Evolutionary conservation across 1,139 yeast genomes (phyloP).

Genomic region (Fermentozyma sake): DNA sequence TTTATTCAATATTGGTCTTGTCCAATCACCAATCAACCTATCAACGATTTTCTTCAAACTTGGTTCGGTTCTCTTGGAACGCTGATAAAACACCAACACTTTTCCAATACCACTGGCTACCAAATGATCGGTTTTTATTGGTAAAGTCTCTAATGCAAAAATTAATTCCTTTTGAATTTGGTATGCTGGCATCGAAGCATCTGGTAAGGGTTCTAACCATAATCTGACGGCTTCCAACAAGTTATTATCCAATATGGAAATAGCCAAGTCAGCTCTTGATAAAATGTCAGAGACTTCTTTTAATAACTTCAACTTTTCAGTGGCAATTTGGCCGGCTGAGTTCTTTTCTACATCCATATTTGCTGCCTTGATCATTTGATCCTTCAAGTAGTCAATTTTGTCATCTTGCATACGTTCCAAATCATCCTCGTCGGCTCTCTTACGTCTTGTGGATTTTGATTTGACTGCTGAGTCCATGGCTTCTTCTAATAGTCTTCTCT

Average conservation of each 20-base stretch:
- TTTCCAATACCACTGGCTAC: conserved; percentile 94
- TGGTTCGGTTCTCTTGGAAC: conserved; percentile 86
- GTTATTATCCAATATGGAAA: conserved; percentile 90
- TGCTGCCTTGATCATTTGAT: conserved; percentile 92
- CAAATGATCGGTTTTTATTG: conserved; percentile 92
- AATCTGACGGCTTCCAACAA: conserved; percentile 87
- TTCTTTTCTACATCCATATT: conserved; percentile 84
- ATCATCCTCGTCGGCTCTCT: conserved; percentile 82
- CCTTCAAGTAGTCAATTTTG: conserved; percentile 72
- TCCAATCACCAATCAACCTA: conserved; percentile 92
- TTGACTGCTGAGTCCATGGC: conserved; percentile 74
- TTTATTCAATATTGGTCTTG: conserved; percentile 94
- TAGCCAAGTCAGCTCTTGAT: conserved; percentile 81
- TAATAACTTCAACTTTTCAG: conserved; percentile 77
- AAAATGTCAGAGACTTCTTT: conserved; percentile 74
- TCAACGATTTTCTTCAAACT: conserved; percentile 85
- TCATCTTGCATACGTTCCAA: conserved; percentile 95
- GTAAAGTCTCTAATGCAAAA: conserved; percentile 66
- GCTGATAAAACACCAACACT: conserved; percentile 88
- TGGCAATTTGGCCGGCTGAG: conserved; percentile 72
- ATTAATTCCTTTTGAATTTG: conserved; percentile 91
- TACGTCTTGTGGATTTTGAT: conserved; percentile 53
- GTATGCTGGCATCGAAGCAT: conserved; percentile 94
- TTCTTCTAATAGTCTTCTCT: conserved; percentile 76
- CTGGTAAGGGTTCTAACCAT: conserved; percentile 98